Conservation (phyloP, 441 rosid species). For the Populus tomentosa region DNA sequence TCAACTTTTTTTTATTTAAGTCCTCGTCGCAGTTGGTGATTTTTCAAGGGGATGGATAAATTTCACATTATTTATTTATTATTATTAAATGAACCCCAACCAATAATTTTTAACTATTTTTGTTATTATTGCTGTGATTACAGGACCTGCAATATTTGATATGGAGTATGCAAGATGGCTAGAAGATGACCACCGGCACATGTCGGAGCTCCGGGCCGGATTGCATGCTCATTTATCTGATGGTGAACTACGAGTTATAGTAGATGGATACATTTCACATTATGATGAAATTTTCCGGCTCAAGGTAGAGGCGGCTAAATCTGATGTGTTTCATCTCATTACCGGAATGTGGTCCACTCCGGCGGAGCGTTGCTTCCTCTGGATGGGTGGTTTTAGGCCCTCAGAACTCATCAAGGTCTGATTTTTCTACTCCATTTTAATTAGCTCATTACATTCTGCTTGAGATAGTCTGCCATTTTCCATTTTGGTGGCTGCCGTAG, state of each 20-base stretch:
- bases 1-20: not conserved
- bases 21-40: not conserved
- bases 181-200: slow-evolving; percentile 81
- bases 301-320: slow-evolving; percentile 63
- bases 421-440: not conserved
- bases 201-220: slow-evolving; percentile 85
- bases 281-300: slow-evolving; percentile 75
- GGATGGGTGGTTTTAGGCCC: slow-evolving; percentile 98
- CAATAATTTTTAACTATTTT: not conserved
- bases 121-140: not conserved
- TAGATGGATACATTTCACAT: slow-evolving; percentile 73
- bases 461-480: not conserved
- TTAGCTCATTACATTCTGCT: no score
- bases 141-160: slow-evolving; percentile 85
- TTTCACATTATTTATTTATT: no score
- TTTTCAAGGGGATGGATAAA: not conserved
- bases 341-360: slow-evolving; percentile 96
- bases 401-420: slow-evolving; percentile 91
- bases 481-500: not conserved
- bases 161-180: slow-evolving; percentile 93
- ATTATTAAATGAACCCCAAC: not conserved
- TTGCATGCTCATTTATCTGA: slow-evolving; percentile 79
- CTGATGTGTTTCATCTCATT: slow-evolving; percentile 86
- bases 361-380: slow-evolving; percentile 92
- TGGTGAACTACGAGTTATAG: slow-evolving; percentile 73